A percentile compares a stretch with the other conserved stretches of the same genome.
Conservation (phyloP, 768 basidiomycete genomes). For the Mycena albidolilacea region DNA sequence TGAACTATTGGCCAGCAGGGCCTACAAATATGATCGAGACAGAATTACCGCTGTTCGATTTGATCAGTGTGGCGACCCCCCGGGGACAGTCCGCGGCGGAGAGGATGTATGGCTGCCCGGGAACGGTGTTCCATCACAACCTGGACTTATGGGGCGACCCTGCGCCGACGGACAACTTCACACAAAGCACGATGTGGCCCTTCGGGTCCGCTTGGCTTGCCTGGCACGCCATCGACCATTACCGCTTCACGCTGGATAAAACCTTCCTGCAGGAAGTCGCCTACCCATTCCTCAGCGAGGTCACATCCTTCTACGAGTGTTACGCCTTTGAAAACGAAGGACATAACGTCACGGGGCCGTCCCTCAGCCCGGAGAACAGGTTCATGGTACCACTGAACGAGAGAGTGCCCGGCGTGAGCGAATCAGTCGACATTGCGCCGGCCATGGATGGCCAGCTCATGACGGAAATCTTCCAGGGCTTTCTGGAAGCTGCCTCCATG, state of each 20-base stretch:
- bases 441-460: conserved; percentile 24
- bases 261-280: conserved; percentile 13
- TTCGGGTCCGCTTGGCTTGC: conserved; percentile 20
- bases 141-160: conserved; percentile 24
- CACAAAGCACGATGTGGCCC: conserved; percentile 21
- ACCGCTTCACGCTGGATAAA: conserved; percentile 16
- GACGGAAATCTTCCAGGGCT: conserved; percentile 19
- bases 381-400: conserved; percentile 13
- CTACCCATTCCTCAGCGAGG: conserved; percentile 22
- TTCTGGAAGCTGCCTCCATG: conserved; percentile 14
- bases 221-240: conserved; percentile 25
- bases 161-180: conserved; percentile 23
- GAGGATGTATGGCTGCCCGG: conserved; percentile 22
- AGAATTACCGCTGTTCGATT: conserved; percentile 17
- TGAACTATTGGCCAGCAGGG: conserved; percentile 23
- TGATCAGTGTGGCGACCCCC: neutral
- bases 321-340: conserved; percentile 19
- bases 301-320: conserved; percentile 23
- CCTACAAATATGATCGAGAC: conserved; percentile 27
- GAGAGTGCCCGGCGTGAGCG: conserved; percentile 12
- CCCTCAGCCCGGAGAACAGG: conserved; percentile 22
- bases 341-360: conserved; percentile 20
- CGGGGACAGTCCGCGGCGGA: conserved; percentile 16
- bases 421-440: conserved; percentile 18
- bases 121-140: conserved; percentile 23